Conservation (phyloP, 306 rosid genomes). For the Fragaria nilgerrensis region DNA sequence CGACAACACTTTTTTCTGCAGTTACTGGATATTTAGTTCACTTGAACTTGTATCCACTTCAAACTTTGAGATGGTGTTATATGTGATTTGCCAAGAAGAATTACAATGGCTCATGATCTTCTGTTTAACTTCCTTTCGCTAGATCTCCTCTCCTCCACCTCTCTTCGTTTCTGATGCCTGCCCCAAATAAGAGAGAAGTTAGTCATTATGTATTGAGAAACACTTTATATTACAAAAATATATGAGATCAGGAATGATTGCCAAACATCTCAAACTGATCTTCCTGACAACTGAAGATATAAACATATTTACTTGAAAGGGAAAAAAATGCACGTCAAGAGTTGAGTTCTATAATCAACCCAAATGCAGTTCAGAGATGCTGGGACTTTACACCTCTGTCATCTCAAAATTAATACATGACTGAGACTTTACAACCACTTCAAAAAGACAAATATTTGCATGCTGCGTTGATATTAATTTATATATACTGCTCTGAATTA, state of each 20-base stretch:
- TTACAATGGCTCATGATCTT: conserved; percentile 55
- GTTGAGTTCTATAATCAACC: no score
- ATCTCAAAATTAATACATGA: background rate
- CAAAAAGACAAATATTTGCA: no score
- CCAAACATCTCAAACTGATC: background rate
- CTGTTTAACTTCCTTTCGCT: conserved; percentile 68
- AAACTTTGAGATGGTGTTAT: background rate
- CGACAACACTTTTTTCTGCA: no score
- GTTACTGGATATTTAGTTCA: no score
- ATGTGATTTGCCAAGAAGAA: background rate
- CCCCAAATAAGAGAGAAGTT: background rate
- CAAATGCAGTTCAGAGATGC: no score
- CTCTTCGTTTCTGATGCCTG: conserved; percentile 51
- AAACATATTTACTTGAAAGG: background rate
- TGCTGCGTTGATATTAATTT: background rate
- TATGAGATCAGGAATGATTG: background rate
- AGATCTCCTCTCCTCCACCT: conserved; percentile 89
- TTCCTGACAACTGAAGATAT: background rate
- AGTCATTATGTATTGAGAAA: background rate
- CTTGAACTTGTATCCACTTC: background rate
- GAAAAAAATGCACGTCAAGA: no score
- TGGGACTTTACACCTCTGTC: background rate
- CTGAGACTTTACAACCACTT: no score
- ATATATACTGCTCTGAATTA: background rate
- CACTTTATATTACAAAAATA: background rate